Percentiles rank a stretch among this genome's conserved stretches.
Conservation (phyloP, 371 early-diverging fungal genomes). For the Rhizopus arrhizus region DNA sequence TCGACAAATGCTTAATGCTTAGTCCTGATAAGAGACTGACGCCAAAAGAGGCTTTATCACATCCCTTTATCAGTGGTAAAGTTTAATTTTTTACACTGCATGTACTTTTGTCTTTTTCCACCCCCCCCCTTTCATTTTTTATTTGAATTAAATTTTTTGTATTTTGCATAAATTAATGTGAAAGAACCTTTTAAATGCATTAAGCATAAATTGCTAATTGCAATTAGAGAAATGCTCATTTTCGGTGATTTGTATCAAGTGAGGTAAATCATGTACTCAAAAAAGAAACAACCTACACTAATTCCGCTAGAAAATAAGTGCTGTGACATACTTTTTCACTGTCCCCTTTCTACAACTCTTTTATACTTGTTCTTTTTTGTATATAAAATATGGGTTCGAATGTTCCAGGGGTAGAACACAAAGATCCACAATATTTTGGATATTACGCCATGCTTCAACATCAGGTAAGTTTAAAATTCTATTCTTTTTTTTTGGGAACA, state of each 20-base stretch:
- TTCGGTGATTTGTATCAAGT: no score
- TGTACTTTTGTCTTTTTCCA: background rate
- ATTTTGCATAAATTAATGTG: no score
- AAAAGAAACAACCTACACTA: background rate
- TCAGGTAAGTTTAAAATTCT: slow-evolving; percentile 66
- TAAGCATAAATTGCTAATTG: no score
- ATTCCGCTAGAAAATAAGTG: background rate
- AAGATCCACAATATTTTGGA: slow-evolving; percentile 85
- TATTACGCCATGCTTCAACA: slow-evolving; percentile 96
- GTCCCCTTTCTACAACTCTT: background rate
- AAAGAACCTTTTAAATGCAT: no score
- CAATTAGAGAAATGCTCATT: no score
- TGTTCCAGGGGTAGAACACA: slow-evolving; percentile 61
- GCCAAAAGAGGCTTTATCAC: slow-evolving; percentile 89
- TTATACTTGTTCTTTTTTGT: slow-evolving; percentile 3
- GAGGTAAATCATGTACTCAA: no score
- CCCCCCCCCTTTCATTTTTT: slow-evolving; percentile 1
- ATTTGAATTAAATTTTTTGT: background rate
- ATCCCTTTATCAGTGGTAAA: slow-evolving; percentile 82
- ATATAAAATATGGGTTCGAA: slow-evolving; percentile 13
- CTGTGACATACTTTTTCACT: slow-evolving; percentile 5
- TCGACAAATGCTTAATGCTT: slow-evolving; percentile 83
- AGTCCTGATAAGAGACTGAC: slow-evolving; percentile 92
- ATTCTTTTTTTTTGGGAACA: background rate
- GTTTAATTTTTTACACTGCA: slow-evolving; percentile 1